Evolutionary conservation across 2,329 filamentous ascomycete genomes (phyloP).

Genomic region (Dothideomycetes sp.): DNA sequence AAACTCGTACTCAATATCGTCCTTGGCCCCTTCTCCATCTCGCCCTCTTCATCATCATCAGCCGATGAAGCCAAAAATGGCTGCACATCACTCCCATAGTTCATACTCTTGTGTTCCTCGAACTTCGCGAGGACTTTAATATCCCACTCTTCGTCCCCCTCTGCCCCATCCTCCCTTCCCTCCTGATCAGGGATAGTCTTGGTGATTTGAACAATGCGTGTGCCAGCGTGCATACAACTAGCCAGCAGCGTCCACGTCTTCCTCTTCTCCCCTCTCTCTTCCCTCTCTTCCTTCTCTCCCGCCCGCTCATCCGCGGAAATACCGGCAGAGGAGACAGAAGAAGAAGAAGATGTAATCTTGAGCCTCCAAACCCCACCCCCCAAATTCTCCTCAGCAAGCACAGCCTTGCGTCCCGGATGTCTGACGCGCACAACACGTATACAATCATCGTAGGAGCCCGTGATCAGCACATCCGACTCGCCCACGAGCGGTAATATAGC

Average conservation of each 20-base stretch:
- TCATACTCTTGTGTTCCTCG: constrained; percentile 86
- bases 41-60: constrained; percentile 12
- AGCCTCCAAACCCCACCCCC: constrained; percentile 82
- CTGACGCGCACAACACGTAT: constrained; percentile 48
- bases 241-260: constrained; percentile 62
- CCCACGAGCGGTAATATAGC: constrained; percentile 61
- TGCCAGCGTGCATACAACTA: constrained; percentile 89
- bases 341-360: too few species aligned
- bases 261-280: too few species aligned
- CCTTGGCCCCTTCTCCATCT: too few species aligned
- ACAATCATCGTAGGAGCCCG: constrained; percentile 84
- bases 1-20: constrained; percentile 63
- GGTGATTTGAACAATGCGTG: constrained; percentile 47
- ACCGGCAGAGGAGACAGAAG: too few species aligned
- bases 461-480: constrained; percentile 53
- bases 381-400: constrained; percentile 55
- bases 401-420: constrained; percentile 30
- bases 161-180: constrained; percentile 24
- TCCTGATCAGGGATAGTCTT: too few species aligned
- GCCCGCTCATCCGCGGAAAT: too few species aligned
- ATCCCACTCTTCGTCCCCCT: constrained; percentile 34
- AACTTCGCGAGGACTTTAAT: constrained; percentile 61
- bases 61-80: too few species aligned
- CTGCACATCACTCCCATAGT: constrained; percentile 72
- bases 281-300: neutral